A percentile compares a stretch with the other conserved stretches of the same genome.
Conservation (phyloP, 192 early-diverging fungal species). For the Dissophora globulifera region DNA sequence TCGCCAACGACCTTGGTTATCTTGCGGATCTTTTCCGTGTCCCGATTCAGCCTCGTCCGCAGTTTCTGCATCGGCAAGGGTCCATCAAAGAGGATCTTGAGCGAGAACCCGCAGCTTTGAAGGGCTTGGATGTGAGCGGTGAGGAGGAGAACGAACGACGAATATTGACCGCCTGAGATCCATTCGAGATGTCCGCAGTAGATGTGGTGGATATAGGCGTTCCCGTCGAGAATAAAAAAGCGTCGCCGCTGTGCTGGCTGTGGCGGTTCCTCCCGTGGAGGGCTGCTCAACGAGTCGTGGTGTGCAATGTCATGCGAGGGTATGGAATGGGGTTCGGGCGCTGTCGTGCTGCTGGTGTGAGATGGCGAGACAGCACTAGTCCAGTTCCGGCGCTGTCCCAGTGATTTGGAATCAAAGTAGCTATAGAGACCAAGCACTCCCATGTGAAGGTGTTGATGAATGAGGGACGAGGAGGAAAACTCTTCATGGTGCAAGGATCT, state of each 20-base stretch:
- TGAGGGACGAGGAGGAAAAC: slow-evolving; percentile 3
- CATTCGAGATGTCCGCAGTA: slow-evolving; percentile 57
- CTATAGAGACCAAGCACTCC: slow-evolving; percentile 47
- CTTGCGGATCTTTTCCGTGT: slow-evolving; percentile 57
- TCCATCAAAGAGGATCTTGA: slow-evolving; percentile 61
- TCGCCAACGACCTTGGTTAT: slow-evolving; percentile 24
- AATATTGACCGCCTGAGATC: slow-evolving; percentile 63
- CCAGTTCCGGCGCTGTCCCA: slow-evolving; percentile 45
- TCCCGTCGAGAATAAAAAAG: slow-evolving; percentile 61
- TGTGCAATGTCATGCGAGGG: not conserved
- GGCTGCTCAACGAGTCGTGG: no score
- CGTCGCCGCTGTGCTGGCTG: not conserved
- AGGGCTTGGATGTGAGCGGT: slow-evolving; percentile 35
- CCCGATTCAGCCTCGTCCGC: slow-evolving; percentile 52
- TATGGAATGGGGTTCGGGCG: no score
- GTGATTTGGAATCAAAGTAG: slow-evolving; percentile 46
- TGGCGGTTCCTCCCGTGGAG: no score
- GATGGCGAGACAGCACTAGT: not conserved
- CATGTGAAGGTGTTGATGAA: slow-evolving; percentile 15
- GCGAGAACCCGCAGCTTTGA: slow-evolving; percentile 33
- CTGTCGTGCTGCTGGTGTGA: not conserved
- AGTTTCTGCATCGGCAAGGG: slow-evolving; percentile 55
- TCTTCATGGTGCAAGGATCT: not conserved
- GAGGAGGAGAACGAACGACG: slow-evolving; percentile 43
- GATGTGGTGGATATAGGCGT: slow-evolving; percentile 61